phyloP scores from a whole-genome alignment of 805 yeast species.

The Candida nitratophila region DNA sequence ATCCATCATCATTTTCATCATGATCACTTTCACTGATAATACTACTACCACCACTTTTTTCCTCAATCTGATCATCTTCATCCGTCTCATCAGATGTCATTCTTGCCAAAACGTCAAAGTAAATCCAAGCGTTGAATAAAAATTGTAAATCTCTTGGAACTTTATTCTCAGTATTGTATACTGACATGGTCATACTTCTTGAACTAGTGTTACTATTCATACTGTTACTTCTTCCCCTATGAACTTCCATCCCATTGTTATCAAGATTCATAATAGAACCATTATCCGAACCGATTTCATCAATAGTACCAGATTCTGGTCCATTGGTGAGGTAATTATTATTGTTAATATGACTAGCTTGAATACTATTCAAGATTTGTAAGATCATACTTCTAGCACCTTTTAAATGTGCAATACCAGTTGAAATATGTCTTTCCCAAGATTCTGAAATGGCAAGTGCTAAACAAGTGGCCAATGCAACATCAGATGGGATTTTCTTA shows the following conservation, averaged over 20 bases:
- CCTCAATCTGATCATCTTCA: not conserved
- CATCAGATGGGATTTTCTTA: conserved; percentile 48
- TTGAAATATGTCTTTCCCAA: conserved; percentile 61
- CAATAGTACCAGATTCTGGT: not conserved
- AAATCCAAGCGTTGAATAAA: conserved; percentile 58
- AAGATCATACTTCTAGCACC: conserved; percentile 60
- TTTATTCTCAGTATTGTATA: not conserved
- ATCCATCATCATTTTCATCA: not conserved
- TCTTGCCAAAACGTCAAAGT: conserved; percentile 60
- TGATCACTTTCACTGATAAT: not conserved
- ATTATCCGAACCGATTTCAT: conserved; percentile 1
- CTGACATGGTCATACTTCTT: not conserved
- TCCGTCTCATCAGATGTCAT: conserved; percentile 36
- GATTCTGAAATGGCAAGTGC: conserved; percentile 59
- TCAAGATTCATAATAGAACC: not conserved
- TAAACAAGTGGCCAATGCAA: conserved; percentile 59
- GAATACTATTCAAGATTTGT: conserved; percentile 28
- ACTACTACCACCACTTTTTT: not conserved
- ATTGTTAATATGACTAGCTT: not conserved
- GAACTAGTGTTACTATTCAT: not conserved
- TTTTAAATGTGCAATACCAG: conserved; percentile 62
- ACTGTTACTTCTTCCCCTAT: not conserved
- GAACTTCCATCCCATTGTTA: not conserved
- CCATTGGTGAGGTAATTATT: not conserved
- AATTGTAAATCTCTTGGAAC: conserved; percentile 40